A percentile compares a stretch with the other conserved stretches of the same genome.
These are phyloP conservation scores for Aaosphaeria pasadenensis DNA, from an alignment of 2,329 filamentous ascomycete species.

Conservation along the genomic window DNA sequence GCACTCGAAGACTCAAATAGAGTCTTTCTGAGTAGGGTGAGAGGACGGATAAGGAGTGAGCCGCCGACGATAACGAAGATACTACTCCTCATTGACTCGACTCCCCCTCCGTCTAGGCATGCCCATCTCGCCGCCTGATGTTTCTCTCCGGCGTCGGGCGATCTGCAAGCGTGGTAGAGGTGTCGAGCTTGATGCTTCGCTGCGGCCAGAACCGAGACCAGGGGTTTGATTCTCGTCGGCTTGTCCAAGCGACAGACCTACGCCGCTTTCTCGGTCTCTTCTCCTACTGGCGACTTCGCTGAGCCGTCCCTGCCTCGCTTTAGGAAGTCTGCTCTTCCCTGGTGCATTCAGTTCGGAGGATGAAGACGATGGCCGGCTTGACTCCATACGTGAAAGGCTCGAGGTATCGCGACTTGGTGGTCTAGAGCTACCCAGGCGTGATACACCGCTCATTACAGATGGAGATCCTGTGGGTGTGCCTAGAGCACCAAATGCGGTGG, in stretches of 20 bases:
- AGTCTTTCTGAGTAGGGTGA: too few relatives aligned
- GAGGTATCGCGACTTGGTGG: conserved; percentile 24
- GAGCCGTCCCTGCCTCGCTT: conserved; percentile 28
- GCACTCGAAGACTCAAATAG: too few relatives aligned
- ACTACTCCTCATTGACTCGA: neutral
- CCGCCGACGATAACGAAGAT: too few relatives aligned
- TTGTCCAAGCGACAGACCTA: conserved; percentile 4
- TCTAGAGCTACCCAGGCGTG: conserved; percentile 13
- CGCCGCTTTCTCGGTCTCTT: conserved; percentile 14
- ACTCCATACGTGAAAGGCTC: neutral
- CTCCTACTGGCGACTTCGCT: conserved; percentile 23
- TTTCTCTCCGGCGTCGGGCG: conserved; percentile 31
- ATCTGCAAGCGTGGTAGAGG: conserved; percentile 32
- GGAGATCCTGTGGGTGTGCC: conserved; percentile 10
- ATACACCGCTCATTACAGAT: conserved; percentile 4
- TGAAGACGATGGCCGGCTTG: neutral
- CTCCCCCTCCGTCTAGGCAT: conserved; percentile 1
- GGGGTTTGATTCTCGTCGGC: conserved; percentile 22
- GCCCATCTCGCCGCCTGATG: conserved; percentile 31
- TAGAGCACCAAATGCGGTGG: conserved; percentile 24
- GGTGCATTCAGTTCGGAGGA: neutral
- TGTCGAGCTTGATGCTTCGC: conserved; percentile 6
- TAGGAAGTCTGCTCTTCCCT: conserved; percentile 13
- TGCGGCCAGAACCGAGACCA: neutral
- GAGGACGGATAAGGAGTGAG: too few relatives aligned